phyloP scores from a whole-genome alignment of 2,329 filamentous ascomycete species.

The Pseudocercospora musae region DNA sequence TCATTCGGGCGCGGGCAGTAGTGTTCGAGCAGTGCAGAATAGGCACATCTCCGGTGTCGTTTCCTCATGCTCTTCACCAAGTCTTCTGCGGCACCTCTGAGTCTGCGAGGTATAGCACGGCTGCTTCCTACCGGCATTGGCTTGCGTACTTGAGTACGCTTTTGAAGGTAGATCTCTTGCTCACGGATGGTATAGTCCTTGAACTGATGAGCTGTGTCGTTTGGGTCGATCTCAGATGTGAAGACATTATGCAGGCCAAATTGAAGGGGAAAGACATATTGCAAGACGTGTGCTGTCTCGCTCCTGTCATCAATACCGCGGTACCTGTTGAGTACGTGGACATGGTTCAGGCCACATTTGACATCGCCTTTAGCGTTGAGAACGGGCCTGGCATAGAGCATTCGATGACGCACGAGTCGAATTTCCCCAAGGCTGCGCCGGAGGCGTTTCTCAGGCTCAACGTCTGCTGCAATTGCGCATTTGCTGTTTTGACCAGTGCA shows the following conservation, averaged over 20 bases:
- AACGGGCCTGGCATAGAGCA: slow-evolving; percentile 76
- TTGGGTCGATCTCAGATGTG: slow-evolving; percentile 62
- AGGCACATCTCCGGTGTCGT: slow-evolving; percentile 72
- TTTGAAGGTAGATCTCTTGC: slow-evolving; percentile 61
- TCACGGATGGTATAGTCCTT: slow-evolving; percentile 86
- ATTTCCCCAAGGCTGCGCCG: slow-evolving; percentile 46
- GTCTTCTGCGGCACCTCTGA: slow-evolving; percentile 59
- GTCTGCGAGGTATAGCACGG: slow-evolving; percentile 50
- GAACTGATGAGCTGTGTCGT: slow-evolving; percentile 67
- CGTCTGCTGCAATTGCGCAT: not conserved
- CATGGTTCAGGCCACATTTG: slow-evolving; percentile 72
- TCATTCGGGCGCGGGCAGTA: slow-evolving; percentile 63
- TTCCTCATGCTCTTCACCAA: slow-evolving; percentile 68
- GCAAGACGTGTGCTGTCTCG: slow-evolving; percentile 70
- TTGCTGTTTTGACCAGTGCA: not conserved
- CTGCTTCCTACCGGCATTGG: not conserved
- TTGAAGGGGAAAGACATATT: slow-evolving; percentile 90
- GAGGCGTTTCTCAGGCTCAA: not conserved
- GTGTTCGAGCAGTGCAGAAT: slow-evolving; percentile 71
- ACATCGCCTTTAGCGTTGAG: slow-evolving; percentile 66
- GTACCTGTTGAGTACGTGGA: slow-evolving; percentile 78
- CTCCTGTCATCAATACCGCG: slow-evolving; percentile 45
- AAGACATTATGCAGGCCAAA: slow-evolving; percentile 94
- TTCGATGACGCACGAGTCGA: slow-evolving; percentile 72
- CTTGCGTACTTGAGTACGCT: not conserved